Evolutionary conservation across 352 stramenopile genomes (phyloP), one percentile per base, ranked within the genome.

Genomic region (Discostella stelligera): DNA sequence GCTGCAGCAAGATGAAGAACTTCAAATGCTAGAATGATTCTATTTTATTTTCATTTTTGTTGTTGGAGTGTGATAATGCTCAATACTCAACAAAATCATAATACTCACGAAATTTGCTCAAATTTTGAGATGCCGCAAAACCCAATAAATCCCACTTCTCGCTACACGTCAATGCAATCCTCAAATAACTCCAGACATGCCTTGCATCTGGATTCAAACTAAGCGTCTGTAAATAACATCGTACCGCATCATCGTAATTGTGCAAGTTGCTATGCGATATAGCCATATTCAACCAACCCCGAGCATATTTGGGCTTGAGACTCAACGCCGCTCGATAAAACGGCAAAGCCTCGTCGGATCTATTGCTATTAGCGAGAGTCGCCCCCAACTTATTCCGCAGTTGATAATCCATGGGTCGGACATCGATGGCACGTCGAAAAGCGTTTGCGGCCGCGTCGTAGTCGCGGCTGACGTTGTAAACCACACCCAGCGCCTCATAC

Each of bases 341-440:
- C 23, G 94, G 93, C 32, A 98, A 95, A 0, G 96, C 96, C 70
- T 98, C 91, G 5, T 96, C 91, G 53, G 94, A 97, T 63, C 91
- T 90, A 76, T 95, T 96, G 30, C 94, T 95, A 83, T 99, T 99
- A 14, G 96, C 96, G 32, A 99, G 81, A 18, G 96, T 99, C 9
- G 97, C 97, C 39, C 96, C 97, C 18, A 98, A 88, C 85, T 98
- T 98, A 82, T 99, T 99, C 91, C 95, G 98, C n/a, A 99, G 82
- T 65, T 95, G 92, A 90, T 99, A 98, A 80, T 99, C 95, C 62
- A 95, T 82, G 8, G 95, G 95, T 56, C 79, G 63, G 30, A 75
- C 55, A 18, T 84, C 53, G 16, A 95, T 87, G 4, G 96, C 96
- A 62, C 81, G 79, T 58, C 90, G 91, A 74, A 99, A 98, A 16